Evolutionary conservation across 768 basidiomycete genomes (phyloP), one percentile per base, ranked within the genome.

Genomic region (Russula sp.): DNA sequence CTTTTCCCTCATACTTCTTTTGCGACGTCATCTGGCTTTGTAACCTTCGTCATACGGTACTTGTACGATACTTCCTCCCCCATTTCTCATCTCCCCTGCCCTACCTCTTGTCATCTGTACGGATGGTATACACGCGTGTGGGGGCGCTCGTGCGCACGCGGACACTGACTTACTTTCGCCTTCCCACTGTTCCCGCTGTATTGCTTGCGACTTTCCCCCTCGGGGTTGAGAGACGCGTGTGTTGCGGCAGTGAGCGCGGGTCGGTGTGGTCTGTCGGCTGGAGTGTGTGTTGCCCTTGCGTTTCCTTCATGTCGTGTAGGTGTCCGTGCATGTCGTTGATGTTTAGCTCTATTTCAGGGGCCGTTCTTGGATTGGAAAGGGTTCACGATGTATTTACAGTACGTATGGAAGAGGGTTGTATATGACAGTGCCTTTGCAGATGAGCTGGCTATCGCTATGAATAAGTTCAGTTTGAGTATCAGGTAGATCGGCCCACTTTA

Each of bases 161-260:
- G 53, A 61, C 48, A 26, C 36, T 42, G 62, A 32, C 50, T 36
- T 50, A 28, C 55, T 53, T 36, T 36, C 64, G 68, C 71, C 72
- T 71, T 73, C 75, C 60, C 69, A 75, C 75, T 73, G 75, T 72
- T 69, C 66, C 67, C 67, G 56, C 46, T 57, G 61, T 49, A 49
- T 34, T 60, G 59, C 46, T 48, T 53, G 70, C 65, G 77, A 80
- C 78, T 82, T 80, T 80, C 79, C 79, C 78, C 76, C 68, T 44
- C 68, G 75, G 80, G 81, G 79, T 71, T 73, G 81, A 81, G 81
- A 81, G 78, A 73, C 72, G 71, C 61, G 55, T 68, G 70, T 62
- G 69, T 65, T 62, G 57, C 70, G 72, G 69, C 70, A 77, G 80
- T 82, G 80, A 81, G 80, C 80, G 81, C 79, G 80, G 71, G 64